Conservation (phyloP, 2,329 filamentous ascomycete species). For the Zymoseptoria tritici region DNA sequence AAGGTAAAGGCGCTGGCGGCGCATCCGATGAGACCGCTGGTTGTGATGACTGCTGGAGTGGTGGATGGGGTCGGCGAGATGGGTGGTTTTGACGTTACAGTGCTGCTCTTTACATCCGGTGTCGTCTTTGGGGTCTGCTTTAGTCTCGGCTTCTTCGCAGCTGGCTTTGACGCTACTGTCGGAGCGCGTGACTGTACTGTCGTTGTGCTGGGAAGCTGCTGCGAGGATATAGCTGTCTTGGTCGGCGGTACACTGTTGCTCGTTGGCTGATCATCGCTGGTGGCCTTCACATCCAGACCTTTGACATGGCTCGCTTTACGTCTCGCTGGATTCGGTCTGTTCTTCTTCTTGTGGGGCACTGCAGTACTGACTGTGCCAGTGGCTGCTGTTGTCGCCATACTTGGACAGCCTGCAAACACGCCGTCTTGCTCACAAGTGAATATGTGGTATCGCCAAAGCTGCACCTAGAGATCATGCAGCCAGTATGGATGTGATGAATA, state of each 20-base stretch:
- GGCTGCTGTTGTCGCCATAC: conserved; percentile 3
- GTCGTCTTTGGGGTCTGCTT: background rate
- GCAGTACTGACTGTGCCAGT: background rate
- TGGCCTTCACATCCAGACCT: conserved; percentile 1
- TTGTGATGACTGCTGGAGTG: conserved; percentile 17
- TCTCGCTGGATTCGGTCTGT: conserved; percentile 17
- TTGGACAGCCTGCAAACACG: background rate
- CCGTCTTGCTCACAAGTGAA: background rate
- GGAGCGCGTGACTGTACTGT: background rate
- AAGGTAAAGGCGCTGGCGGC: conserved; percentile 22
- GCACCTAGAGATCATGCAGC: background rate
- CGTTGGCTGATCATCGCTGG: background rate
- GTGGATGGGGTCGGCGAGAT: background rate
- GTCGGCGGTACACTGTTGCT: background rate
- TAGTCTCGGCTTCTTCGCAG: background rate
- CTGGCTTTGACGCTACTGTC: background rate
- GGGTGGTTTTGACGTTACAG: background rate
- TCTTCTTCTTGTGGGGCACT: conserved; percentile 8
- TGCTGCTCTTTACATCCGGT: background rate
- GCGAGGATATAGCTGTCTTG: background rate
- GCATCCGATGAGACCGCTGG: conserved; percentile 25
- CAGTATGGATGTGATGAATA: background rate
- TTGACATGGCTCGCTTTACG: conserved; percentile 11
- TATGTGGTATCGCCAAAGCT: background rate
- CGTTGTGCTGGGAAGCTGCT: background rate